Conservation (phyloP, 257 asterid species). For the Echium plantagineum region DNA sequence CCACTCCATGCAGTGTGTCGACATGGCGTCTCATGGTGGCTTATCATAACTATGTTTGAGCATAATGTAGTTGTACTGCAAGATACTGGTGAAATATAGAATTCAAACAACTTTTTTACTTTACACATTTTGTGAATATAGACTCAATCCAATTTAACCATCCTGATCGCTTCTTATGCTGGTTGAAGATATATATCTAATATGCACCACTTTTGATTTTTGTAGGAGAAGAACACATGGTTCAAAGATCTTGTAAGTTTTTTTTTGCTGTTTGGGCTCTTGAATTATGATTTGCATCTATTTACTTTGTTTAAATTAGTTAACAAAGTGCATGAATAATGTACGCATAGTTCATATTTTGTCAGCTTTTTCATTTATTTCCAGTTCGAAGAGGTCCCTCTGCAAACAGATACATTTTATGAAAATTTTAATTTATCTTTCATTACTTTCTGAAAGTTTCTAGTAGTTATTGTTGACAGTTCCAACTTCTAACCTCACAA, state of each 20-base stretch:
- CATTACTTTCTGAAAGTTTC: not conserved
- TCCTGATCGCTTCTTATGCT: not conserved
- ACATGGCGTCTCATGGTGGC: too few species aligned
- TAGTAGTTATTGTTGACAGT: not conserved
- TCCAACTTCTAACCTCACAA: not conserved
- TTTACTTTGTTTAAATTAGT: not conserved
- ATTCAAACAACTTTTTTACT: too few species aligned
- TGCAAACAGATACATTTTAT: too few species aligned
- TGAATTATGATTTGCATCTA: not conserved
- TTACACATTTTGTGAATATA: not conserved
- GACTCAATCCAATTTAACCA: not conserved
- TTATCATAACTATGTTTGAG: not conserved
- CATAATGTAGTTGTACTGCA: not conserved
- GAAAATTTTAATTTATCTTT: not conserved
- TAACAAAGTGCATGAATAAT: not conserved
- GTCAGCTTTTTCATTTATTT: not conserved
- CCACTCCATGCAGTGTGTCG: too few species aligned
- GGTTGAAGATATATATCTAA: constrained; percentile 5
- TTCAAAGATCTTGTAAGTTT: constrained; percentile 46
- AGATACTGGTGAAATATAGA: not conserved
- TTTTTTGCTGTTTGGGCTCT: constrained; percentile 1
- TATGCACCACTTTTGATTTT: constrained; percentile 15
- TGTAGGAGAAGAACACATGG: constrained; percentile 66
- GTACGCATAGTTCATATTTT: not conserved
- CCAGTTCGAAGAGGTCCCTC: not conserved